These are phyloP conservation scores for Fulvia fulva DNA, from an alignment of 2,329 filamentous ascomycete genomes.

Conservation along the genomic window DNA sequence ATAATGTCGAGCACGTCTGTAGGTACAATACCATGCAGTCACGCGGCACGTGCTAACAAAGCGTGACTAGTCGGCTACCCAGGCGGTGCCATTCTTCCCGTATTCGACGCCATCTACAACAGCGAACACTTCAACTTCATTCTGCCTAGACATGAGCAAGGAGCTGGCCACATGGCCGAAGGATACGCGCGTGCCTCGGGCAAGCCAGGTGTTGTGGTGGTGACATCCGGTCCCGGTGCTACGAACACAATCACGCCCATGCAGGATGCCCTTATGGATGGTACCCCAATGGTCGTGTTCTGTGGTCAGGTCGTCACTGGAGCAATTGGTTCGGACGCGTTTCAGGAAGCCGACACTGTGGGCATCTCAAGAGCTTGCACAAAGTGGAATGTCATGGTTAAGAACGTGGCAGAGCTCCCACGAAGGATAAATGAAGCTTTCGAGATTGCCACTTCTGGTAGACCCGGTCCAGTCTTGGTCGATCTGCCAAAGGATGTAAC, in stretches of 20 bases:
- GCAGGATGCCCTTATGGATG: conserved; percentile 92
- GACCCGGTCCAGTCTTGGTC: conserved; percentile 90
- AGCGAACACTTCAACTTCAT: conserved; percentile 95
- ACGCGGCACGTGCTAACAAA: conserved; percentile 12
- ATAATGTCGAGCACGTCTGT: conserved; percentile 92
- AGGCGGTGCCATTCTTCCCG: conserved; percentile 91
- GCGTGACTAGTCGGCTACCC: conserved; percentile 61
- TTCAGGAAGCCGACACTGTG: conserved; percentile 93
- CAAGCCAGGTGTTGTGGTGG: conserved; percentile 90
- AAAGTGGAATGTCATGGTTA: conserved; percentile 99
- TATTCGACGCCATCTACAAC: conserved; percentile 98
- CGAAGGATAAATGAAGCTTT: conserved; percentile 96
- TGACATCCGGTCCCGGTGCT: conserved; percentile 92
- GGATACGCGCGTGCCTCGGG: conserved; percentile 92
- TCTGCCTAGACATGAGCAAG: conserved; percentile 93
- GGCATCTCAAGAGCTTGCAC: conserved; percentile 93
- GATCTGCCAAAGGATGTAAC: conserved; percentile 97
- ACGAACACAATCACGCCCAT: conserved; percentile 96
- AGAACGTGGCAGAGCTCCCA: conserved; percentile 88
- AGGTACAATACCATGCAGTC: conserved; percentile 41
- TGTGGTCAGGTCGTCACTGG: conserved; percentile 85
- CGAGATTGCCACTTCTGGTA: conserved; percentile 91
- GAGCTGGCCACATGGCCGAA: conserved; percentile 97
- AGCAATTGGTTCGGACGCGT: conserved; percentile 90
- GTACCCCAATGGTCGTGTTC: conserved; percentile 94